Evolutionary conservation across 108 stramenopile species (phyloP).

Genomic region (Mayamaea pseudoterrestris): DNA sequence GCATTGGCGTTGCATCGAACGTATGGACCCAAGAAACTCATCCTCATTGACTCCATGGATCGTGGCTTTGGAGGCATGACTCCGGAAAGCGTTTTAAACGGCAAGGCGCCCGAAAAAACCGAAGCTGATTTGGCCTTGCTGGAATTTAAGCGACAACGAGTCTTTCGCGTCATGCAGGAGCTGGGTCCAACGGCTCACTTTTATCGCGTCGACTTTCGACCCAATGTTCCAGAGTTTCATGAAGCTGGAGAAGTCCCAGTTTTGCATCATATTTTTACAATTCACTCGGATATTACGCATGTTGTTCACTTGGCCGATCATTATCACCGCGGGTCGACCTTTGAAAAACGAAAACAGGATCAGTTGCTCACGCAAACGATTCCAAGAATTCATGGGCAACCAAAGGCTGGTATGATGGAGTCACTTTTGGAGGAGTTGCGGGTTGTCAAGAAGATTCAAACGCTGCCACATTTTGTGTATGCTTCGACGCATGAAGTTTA

Average conservation of each 20-base stretch:
- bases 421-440: conserved; percentile 57
- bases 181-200: conserved; percentile 21
- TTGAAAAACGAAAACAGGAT: conserved; percentile 4
- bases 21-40: conserved; percentile 40
- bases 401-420: conserved; percentile 71
- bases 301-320: conserved; percentile 68
- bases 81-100: not conserved
- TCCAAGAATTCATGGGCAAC: conserved; percentile 42
- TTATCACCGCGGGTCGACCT: conserved; percentile 4
- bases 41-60: conserved; percentile 50
- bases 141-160: conserved; percentile 62
- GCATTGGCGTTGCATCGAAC: conserved; percentile 65
- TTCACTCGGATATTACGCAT: conserved; percentile 69
- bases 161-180: conserved; percentile 59
- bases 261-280: conserved; percentile 56
- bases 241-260: conserved; percentile 63
- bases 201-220: conserved; percentile 65
- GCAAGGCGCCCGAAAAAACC: conserved; percentile 8
- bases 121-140: conserved; percentile 51
- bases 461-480: conserved; percentile 43
- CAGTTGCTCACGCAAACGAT: conserved; percentile 30
- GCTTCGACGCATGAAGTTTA: conserved; percentile 35
- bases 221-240: conserved; percentile 77
- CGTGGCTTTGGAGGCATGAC: conserved; percentile 16
- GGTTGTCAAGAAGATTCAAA: conserved; percentile 6